Evolutionary conservation across 805 yeast species (phyloP), one percentile per base, ranked within the genome.

Genomic region (Saturnispora gosingensis): DNA sequence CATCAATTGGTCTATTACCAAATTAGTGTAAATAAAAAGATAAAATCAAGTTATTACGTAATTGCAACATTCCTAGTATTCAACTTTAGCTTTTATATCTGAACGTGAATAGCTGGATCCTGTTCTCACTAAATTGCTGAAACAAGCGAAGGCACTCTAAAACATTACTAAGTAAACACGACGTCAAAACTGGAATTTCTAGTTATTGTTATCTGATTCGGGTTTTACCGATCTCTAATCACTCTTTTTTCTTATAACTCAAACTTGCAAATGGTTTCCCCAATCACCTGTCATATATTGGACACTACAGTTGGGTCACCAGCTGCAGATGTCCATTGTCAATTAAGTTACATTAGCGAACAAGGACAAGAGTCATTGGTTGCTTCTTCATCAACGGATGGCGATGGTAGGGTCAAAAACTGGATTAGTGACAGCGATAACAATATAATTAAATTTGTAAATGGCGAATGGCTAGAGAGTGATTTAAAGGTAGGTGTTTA

Each of bases 241-340:
- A 20, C 38, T n/a, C 22, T 18, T 20, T 47, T 10, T 13, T 32
- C 32, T 16, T 43, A 16, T 5, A 18, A 40, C 30, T 34, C 20
- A 38, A 7, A 18, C 11, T 38, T 18, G 15, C 15, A 8, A 10
- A 50, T 51, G 52, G 48, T 51, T 15, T 58, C 69, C 5, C 91
- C 91, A 43, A 78, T 89, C 39, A 89, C 97, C 3, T 90, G 97
- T 69, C 98, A 90, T 65, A 78, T 90, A 9, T 72, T 90, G 22
- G 96, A 90, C 61, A 89, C 97, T 6, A 82, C 85, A 9, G 67
- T 73, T 7, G 98, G 98, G 1, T 75, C 72, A 54, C 98, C 98
- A 1, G 97, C 96, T 1, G 63, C 69, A 0, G 75, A 73, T n/a
- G 90, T 90, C n/a, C 68, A 73, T 3, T 87, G 93, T 62, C 81